Evolutionary conservation across 2,329 filamentous ascomycete genomes (phyloP).

Genomic region (Hypoxylon rubiginosum): DNA sequence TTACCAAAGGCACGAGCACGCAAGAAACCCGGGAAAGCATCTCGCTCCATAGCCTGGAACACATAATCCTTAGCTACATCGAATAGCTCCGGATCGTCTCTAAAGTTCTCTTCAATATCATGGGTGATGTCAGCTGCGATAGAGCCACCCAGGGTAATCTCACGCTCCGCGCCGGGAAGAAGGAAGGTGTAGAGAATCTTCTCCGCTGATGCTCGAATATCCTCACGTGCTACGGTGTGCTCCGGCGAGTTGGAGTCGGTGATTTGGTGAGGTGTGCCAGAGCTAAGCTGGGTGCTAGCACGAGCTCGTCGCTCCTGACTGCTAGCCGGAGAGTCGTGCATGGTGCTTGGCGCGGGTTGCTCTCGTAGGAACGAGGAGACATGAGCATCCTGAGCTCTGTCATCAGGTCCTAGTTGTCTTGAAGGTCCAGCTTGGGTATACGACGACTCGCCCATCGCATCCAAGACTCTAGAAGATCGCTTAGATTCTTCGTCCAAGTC

Average conservation of each 20-base stretch:
- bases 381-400: slow-evolving; percentile 87
- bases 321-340: slow-evolving; percentile 68
- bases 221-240: slow-evolving; percentile 86
- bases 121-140: slow-evolving; percentile 89
- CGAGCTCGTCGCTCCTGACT: slow-evolving; percentile 62
- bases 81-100: slow-evolving; percentile 97
- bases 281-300: slow-evolving; percentile 69
- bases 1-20: slow-evolving; percentile 96
- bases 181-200: slow-evolving; percentile 99
- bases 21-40: slow-evolving; percentile 98
- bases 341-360: slow-evolving; percentile 63
- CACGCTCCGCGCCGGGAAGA: slow-evolving; percentile 92
- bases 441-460: slow-evolving; percentile 76
- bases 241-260: slow-evolving; percentile 85
- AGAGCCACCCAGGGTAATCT: slow-evolving; percentile 90
- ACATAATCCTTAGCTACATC: slow-evolving; percentile 99
- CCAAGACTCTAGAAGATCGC: slow-evolving; percentile 84
- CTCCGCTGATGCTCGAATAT: slow-evolving; percentile 93
- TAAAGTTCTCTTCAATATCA: slow-evolving; percentile 88
- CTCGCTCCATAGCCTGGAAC: slow-evolving; percentile 99
- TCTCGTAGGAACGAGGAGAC: slow-evolving; percentile 91
- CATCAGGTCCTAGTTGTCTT: slow-evolving; percentile 71
- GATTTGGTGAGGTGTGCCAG: slow-evolving; percentile 70
- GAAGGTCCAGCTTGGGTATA: slow-evolving; percentile 70
- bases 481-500: slow-evolving; percentile 87